A percentile compares a stretch with the other conserved stretches of the same genome.
Evolutionary conservation across 108 stramenopile species (phyloP).

Genomic region (Pseudonitzschia multistriata): DNA sequence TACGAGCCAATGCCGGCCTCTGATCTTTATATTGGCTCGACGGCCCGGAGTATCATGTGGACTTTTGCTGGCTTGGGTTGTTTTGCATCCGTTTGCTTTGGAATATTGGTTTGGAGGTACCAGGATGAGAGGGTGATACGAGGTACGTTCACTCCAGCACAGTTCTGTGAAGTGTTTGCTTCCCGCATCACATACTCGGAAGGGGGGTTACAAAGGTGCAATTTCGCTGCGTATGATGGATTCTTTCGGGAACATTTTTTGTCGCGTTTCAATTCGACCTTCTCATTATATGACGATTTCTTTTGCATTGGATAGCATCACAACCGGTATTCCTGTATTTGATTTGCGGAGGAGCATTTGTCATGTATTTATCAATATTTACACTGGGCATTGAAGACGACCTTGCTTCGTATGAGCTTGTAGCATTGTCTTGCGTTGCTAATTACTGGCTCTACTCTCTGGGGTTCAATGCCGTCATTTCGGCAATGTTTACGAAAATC

Average conservation of each 20-base stretch:
- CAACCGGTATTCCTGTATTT: constrained; percentile 58
- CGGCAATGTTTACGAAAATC: constrained; percentile 55
- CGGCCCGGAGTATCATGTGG: constrained; percentile 23
- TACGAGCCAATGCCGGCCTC: background rate
- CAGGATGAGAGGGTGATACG: constrained; percentile 19
- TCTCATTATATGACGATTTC: background rate
- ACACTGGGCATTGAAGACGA: constrained; percentile 44
- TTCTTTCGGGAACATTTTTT: background rate
- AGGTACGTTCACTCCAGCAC: constrained; percentile 1
- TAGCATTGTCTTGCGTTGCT: constrained; percentile 23
- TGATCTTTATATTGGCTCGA: constrained; percentile 30
- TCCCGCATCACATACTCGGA: too few relatives aligned
- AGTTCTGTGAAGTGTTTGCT: too few relatives aligned
- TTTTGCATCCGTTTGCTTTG: constrained; percentile 18
- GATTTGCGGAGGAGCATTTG: constrained; percentile 55
- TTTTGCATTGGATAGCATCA: constrained; percentile 15
- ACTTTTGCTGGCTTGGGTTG: constrained; percentile 21
- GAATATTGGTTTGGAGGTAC: constrained; percentile 26
- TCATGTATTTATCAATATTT: constrained; percentile 51
- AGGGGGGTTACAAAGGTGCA: too few relatives aligned
- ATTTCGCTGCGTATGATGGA: background rate
- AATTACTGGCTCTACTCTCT: constrained; percentile 41
- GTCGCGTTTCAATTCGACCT: background rate
- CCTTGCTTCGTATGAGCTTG: constrained; percentile 4
- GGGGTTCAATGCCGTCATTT: constrained; percentile 51